Base-by-base conservation (phyloP, 2,329 filamentous ascomycete genomes). In the Trichophyton verrucosum region DNA sequence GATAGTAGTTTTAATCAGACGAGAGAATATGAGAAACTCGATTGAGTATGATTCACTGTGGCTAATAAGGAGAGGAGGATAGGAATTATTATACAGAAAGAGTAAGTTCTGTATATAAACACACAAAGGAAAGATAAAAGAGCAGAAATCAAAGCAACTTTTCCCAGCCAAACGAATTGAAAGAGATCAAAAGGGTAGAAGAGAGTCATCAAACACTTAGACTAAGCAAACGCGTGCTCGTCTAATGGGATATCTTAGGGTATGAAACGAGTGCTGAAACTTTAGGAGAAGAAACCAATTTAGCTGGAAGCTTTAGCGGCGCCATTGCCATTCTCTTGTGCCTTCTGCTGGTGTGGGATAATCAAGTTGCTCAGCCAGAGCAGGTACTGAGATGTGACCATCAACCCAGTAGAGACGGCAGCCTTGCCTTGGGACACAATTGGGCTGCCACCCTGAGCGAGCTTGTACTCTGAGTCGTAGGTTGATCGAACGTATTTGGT, bases 381-480 rank as follows among this genome's bases (percentile, higher is more conserved):
- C 59, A 88, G 73, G 1, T 83, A 81, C 73, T 90, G 86, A 65
- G 80, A 81, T 57, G 82, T 82, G 57, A 91, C 78, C 57, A 88
- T 80, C 57, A 90, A 76, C 24, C 82, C 81, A 13, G 87, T 89
- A 58, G 81, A 82, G 65, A 90, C 77, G 13, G 83, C 75, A 9
- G 88, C 88, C 79, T 88, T 90, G 69, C 85, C 82, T 63, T 82
- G 81, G 2, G 84, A 81, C n/a, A 89, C 76, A 40, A 86, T 70
- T 53, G 84, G 83, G 36, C 86, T 38, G 33, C 33, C 81, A 3
- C 76, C 77, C 8, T 76, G 76, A 55, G 73, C 77, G 64, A 77
- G 77, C 68, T 76, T 76, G 67, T 77, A 77, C 63, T 79, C 76
- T 1, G 70, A 68, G 33, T 70, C 71, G 63, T 78, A 79, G 53